Base-by-base conservation (phyloP, 192 early-diverging fungal species). In the Gryganskiella cystojenkinii region DNA sequence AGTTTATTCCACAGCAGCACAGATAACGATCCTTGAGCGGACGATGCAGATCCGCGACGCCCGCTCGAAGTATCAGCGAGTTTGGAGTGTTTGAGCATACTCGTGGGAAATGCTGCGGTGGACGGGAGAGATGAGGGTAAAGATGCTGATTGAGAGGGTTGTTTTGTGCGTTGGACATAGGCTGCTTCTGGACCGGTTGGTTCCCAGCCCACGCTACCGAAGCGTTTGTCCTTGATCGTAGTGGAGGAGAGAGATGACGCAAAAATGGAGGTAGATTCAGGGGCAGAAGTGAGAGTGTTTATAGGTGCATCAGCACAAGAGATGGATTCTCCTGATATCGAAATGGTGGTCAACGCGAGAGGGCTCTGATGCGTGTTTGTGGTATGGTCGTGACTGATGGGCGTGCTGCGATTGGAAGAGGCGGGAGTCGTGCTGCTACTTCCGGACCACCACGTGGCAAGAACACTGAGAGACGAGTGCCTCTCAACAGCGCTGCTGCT, bases 391-490 rank as follows among this genome's bases (percentile, higher is more conserved):
- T 64, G 70, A 27, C 9, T 40, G 6, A 54, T 47, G 20, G 46
- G 33, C 17, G 22, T 17, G 20, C 11, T 52, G 14, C 27, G 47
- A 64, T 72, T 72, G 45, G 56, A 49, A 45, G 67, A 1, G 24
- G 24, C 61, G 42, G 31, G 25, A 8, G 35, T 37, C 11, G 49
- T 24, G 9, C 46, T 14, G 27, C 40, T 70, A 27, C 47, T 27
- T 14, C 71, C 51, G 56, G 71, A 66, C 71, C 71, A 74, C 71
- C 71, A 74, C 25, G 63, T 61, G 19, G 57, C 33, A 28, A 74
- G 35, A 1, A 20, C 37, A 33, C 58, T 35, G n/a, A 74, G 17
- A 10, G 71, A 66, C 22, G 51, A 74, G 2, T 56, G 35, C n/a
- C 24, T 35, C 14, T 30, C 2, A 28, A 31, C 27, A 14, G 30